Evolutionary conservation across 805 yeast species (phyloP).

Genomic region (Kuraishia molischiana): DNA sequence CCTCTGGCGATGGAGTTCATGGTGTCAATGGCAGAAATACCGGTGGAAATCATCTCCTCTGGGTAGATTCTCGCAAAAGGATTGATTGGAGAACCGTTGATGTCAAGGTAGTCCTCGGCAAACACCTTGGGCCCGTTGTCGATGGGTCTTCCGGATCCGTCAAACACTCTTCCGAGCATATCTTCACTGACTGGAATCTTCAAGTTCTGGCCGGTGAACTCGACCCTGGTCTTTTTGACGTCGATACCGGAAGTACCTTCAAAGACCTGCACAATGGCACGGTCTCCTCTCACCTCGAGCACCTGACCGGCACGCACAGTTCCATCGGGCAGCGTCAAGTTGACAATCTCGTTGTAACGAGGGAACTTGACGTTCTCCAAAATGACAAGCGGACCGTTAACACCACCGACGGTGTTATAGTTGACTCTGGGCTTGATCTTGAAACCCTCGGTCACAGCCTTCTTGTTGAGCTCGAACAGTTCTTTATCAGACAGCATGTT

Average conservation of each 20-base stretch:
- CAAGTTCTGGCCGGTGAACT: conserved; percentile 92
- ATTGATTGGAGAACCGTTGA: conserved; percentile 97
- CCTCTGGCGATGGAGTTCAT: conserved; percentile 99
- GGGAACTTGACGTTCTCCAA: conserved; percentile 81
- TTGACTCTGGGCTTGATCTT: conserved; percentile 83
- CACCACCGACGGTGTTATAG: conserved; percentile 96
- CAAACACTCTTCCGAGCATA: conserved; percentile 94
- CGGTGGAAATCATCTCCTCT: conserved; percentile 99
- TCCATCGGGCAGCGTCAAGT: conserved; percentile 95
- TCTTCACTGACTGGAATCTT: conserved; percentile 95
- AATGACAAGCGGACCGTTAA: conserved; percentile 95
- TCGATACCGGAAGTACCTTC: conserved; percentile 99
- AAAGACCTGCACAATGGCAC: conserved; percentile 97
- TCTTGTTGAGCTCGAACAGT: conserved; percentile 67
- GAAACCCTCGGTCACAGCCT: conserved; percentile 88
- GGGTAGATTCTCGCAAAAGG: conserved; percentile 98
- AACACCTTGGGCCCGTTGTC: conserved; percentile 97
- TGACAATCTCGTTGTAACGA: conserved; percentile 92
- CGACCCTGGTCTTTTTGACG: conserved; percentile 94
- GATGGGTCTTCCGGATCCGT: conserved; percentile 97
- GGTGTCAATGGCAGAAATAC: conserved; percentile 96
- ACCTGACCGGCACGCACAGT: conserved; percentile 94
- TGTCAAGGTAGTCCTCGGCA: conserved; percentile 97
- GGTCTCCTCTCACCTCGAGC: conserved; percentile 91
- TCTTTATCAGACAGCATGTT: conserved; percentile 29